Base-by-base conservation (phyloP, 2,329 filamentous ascomycete genomes). In the Hawksworthiomyces lignivorus region DNA sequence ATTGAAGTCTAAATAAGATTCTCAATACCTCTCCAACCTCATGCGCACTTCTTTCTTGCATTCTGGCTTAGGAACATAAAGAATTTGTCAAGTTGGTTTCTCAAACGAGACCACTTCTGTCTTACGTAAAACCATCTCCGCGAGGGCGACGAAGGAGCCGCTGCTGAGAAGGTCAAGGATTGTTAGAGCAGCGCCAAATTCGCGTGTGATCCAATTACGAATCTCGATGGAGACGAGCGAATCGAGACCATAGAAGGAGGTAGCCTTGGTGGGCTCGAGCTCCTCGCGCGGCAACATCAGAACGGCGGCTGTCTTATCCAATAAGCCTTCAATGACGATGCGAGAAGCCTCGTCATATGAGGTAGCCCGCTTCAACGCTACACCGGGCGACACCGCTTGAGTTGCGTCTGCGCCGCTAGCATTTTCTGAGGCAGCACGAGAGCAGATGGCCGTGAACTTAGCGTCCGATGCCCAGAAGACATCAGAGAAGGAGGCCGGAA, bases 221-320 rank as follows among this genome's bases (percentile, higher is more conserved):
- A 48, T 48, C 34, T 48, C 46, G 27, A 48, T 48, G 21, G 43
- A 39, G 10, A 48, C 46, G 7, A 48, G 40, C 24, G 46, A 48
- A 30, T 48, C 46, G 17, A 48, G 37, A 1, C 46, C 46, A 31
- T 48, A 48, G 26, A 45, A 45, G 29, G 43, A 39, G n/a, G 43
- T 48, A 9, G 35, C 44, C 21, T 43, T 46, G 39, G 29, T 43
- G 6, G 44, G 39, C 17, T 46, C 44, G 12, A 46, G 36, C 39
- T 46, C 44, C 36, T 46, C 44, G 9, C 39, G 39, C 7, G 39
- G 39, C 26, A 46, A 36, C 44, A 46, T 46, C 7, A 43, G 34
- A 26, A 46, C 44, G 30, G 34, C 29, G 8, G 46, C 40, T 15
- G 43, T 44, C 39, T 48, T 48, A 31, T 48, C 39, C 19, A 46